These are phyloP conservation scores for Draba incana DNA, from an alignment of 345 rosid genomes.

Conservation along the genomic window DNA sequence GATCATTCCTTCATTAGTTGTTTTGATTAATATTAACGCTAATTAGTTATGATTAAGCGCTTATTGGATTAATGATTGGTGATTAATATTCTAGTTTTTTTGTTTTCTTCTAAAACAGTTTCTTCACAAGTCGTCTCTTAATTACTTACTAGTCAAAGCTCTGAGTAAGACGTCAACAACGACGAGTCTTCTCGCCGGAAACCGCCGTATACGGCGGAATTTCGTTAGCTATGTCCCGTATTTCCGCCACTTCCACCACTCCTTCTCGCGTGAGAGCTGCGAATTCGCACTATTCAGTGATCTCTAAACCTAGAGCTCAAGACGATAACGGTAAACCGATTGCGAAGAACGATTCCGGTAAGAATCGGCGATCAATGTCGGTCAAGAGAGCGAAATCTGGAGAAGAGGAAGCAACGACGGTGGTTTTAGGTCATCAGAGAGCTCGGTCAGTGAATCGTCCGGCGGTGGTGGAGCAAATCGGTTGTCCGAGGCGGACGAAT, in stretches of 20 bases:
- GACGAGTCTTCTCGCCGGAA: constrained; percentile 38
- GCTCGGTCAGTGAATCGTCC: constrained; percentile 46
- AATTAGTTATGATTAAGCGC: background rate
- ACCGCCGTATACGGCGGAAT: constrained; percentile 30
- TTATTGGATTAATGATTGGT: constrained; percentile 27
- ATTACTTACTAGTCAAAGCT: constrained; percentile 39
- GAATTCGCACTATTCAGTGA: constrained; percentile 46
- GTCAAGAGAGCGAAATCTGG: constrained; percentile 52
- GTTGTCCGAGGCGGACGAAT: constrained; percentile 54
- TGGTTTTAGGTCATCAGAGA: constrained; percentile 34
- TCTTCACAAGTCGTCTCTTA: constrained; percentile 33
- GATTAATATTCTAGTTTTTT: constrained; percentile 5
- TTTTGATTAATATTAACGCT: background rate
- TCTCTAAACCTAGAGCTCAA: constrained; percentile 38
- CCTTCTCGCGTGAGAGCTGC: constrained; percentile 51
- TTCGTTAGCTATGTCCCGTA: constrained; percentile 34
- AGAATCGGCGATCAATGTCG: constrained; percentile 48
- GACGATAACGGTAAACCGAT: constrained; percentile 48
- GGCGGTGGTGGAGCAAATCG: constrained; percentile 53
- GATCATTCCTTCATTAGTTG: constrained; percentile 20
- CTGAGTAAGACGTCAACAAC: constrained; percentile 29
- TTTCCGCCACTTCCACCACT: constrained; percentile 36
- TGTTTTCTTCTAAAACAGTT: constrained; percentile 29
- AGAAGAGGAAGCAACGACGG: constrained; percentile 38
- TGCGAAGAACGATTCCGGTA: constrained; percentile 44